Conservation (phyloP, 2,329 filamentous ascomycete species). For the Mycosphaerella sp. region DNA sequence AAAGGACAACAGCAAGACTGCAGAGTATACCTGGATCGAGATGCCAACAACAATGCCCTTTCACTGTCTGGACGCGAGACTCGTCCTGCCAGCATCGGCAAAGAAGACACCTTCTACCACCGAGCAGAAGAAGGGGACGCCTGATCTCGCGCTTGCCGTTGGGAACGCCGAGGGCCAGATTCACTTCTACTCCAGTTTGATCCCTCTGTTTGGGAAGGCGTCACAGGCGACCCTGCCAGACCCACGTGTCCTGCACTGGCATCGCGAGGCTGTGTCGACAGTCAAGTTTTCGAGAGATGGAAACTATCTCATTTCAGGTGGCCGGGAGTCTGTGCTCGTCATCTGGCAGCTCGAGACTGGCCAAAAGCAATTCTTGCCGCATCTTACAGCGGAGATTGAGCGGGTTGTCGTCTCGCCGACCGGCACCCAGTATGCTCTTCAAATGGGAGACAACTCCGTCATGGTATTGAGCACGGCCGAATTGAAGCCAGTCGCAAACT, state of each 20-base stretch:
- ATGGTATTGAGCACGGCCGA: conserved; percentile 89
- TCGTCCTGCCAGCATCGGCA: conserved; percentile 23
- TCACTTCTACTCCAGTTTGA: conserved; percentile 60
- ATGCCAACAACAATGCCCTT: conserved; percentile 56
- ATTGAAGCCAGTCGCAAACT: conserved; percentile 73
- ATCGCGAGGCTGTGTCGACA: conserved; percentile 72
- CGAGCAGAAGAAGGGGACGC: conserved; percentile 26
- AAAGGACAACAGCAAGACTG: conserved; percentile 28
- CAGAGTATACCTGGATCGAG: conserved; percentile 49
- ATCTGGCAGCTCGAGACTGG: conserved; percentile 90
- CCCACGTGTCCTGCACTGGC: conserved; percentile 78
- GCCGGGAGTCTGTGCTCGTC: conserved; percentile 80
- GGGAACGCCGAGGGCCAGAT: conserved; percentile 73
- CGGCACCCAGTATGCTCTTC: conserved; percentile 75
- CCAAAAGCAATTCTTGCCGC: conserved; percentile 77
- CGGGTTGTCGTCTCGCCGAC: conserved; percentile 73
- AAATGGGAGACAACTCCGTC: conserved; percentile 84
- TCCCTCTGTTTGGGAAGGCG: conserved; percentile 23
- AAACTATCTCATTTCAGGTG: conserved; percentile 94
- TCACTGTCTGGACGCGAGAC: conserved; percentile 59
- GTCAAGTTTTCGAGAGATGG: conserved; percentile 92
- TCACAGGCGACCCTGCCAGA: conserved; percentile 35
- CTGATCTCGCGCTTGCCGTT: conserved; percentile 65
- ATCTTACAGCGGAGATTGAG: conserved; percentile 78
- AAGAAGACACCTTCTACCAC: conserved; percentile 20